Conservation (phyloP, 305 asterid species). For the Striga hermonthica region DNA sequence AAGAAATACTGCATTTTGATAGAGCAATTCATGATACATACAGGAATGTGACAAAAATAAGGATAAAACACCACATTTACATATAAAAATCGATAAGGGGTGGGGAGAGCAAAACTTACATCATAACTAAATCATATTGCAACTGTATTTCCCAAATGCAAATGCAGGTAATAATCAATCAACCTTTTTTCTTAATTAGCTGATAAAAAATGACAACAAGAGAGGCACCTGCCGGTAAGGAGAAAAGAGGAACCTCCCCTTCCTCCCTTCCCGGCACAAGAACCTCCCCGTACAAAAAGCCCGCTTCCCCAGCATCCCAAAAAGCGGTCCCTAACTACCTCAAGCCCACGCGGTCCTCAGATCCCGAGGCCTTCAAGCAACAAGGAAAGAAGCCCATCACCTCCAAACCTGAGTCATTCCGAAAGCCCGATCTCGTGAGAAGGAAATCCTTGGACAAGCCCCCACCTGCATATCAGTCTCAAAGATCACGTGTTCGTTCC, state of each 20-base stretch:
- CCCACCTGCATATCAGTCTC: slow-evolving; percentile 40
- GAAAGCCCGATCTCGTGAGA: slow-evolving; percentile 33
- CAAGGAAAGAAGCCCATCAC: slow-evolving; percentile 37
- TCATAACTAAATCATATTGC: not conserved
- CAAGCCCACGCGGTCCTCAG: slow-evolving; percentile 43
- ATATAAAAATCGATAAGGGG: no score
- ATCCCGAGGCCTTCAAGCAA: slow-evolving; percentile 29
- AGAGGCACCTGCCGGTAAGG: slow-evolving; percentile 37
- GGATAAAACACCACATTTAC: no score
- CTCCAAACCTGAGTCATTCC: not conserved
- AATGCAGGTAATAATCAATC: slow-evolving; percentile 30
- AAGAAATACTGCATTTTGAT: no score
- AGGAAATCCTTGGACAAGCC: slow-evolving; percentile 63
- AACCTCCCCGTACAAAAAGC: slow-evolving; percentile 28
- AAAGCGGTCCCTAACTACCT: slow-evolving; percentile 48
- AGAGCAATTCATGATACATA: no score
- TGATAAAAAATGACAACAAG: slow-evolving; percentile 44
- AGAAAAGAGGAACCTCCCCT: slow-evolving; percentile 47
- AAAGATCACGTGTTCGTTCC: slow-evolving; percentile 34
- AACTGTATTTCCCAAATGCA: slow-evolving; percentile 3
- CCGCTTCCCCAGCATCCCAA: slow-evolving; percentile 11
- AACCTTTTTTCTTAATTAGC: not conserved
- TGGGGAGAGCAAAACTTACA: no score
- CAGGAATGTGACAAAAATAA: no score
- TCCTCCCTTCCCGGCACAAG: slow-evolving; percentile 22